phyloP scores from a whole-genome alignment of 192 early-diverging fungal species.

The Coemansia asiatica region DNA sequence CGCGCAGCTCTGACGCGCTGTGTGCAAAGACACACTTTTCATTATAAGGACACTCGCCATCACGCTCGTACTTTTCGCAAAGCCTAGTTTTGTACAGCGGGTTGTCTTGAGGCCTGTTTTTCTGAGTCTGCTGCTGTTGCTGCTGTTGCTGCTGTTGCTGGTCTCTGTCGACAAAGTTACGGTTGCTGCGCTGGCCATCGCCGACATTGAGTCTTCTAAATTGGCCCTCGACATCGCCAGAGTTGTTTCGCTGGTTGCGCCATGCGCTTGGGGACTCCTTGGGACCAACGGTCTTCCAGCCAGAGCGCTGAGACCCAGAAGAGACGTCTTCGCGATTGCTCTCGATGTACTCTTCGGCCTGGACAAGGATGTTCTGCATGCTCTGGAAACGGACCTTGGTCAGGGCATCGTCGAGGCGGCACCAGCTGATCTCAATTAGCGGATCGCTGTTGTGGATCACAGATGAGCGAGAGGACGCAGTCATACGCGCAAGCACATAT shows the following conservation, averaged over 20 bases:
- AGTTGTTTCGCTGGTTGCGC: slow-evolving; percentile 26
- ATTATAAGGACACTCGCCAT: slow-evolving; percentile 89
- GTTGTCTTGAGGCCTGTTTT: slow-evolving; percentile 59
- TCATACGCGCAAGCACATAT: slow-evolving; percentile 75
- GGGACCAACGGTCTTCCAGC: slow-evolving; percentile 43
- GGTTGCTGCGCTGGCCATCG: slow-evolving; percentile 19
- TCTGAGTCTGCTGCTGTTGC: slow-evolving; percentile 25
- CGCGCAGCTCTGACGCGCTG: slow-evolving; percentile 54
- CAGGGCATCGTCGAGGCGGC: slow-evolving; percentile 60
- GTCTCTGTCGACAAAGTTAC: slow-evolving; percentile 15
- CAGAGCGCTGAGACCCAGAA: slow-evolving; percentile 21
- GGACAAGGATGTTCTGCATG: slow-evolving; percentile 82
- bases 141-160: slow-evolving; percentile 25
- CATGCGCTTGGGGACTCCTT: slow-evolving; percentile 13
- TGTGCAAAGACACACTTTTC: slow-evolving; percentile 94
- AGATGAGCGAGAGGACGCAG: slow-evolving; percentile 59
- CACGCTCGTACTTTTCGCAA: slow-evolving; percentile 80
- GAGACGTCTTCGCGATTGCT: slow-evolving; percentile 50
- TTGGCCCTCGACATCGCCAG: slow-evolving; percentile 21
- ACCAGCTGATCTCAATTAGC: slow-evolving; percentile 70
- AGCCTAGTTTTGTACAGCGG: slow-evolving; percentile 86
- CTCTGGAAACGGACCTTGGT: slow-evolving; percentile 71
- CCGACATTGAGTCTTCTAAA: slow-evolving; percentile 24
- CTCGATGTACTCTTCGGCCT: slow-evolving; percentile 67
- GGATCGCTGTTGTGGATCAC: slow-evolving; percentile 19